Base-by-base conservation (phyloP, 2,329 filamentous ascomycete species). In the Aspergillus sp. region DNA sequence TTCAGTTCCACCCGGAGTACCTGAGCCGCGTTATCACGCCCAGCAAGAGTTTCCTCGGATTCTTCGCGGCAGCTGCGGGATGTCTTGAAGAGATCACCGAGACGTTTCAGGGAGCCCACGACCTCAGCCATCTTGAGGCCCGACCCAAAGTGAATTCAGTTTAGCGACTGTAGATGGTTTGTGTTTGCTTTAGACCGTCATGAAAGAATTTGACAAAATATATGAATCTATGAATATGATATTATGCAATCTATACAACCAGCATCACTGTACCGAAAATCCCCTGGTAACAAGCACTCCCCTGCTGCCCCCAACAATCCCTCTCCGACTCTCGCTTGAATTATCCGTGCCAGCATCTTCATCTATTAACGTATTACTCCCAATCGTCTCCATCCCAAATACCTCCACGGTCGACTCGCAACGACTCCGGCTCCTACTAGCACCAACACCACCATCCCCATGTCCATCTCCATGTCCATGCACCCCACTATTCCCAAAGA, bases 1-100 rank as follows among this genome's bases (percentile, higher is more conserved):
- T 95, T 8, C 93, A 96, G 75, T 93, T 89, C 74, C 92, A 96
- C 73, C 91, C 93, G 2, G 92, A 97, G 75, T 96, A 93, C 71
- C 80, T 90, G 51, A 88, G 84, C 65, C 83, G 89, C 52, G 91
- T 95, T 2, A 77, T 96, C 61, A 80, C 85, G 50, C 90, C 90
- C 0, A 88, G 85, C 69, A 86, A 86, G 70, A 87, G 90, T 1
- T 95, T 91, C 76, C 81, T 96, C 20, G 92, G 92, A 47, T 93
- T 96, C 72, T 84, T 96, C 47, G 91, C 92, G 33, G 90, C 91
- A 2, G 86, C 86, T 52, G 84, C 88, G 2, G 89, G 89, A 13
- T 83, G 87, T 68, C 77, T 93, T 47, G 84, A 80, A 6, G 69
- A 77, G 54, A 59, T 64, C 19, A 61, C 61, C 24, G 61, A 68